Conservation (phyloP, 495 filamentous ascomycete species). For the Cercophora sp. region DNA sequence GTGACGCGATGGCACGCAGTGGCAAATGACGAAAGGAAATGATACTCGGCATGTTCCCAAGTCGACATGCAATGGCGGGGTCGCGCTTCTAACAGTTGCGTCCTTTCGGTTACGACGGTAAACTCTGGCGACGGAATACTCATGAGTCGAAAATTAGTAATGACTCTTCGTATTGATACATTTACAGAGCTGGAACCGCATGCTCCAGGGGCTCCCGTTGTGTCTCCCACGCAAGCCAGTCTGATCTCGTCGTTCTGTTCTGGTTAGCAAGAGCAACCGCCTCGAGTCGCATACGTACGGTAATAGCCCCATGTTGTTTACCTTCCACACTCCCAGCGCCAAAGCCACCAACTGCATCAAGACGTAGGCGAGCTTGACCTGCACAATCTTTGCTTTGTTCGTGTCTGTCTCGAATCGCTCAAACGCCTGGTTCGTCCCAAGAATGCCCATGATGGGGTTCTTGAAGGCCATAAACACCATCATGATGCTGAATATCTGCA, state of each 20-base stretch:
- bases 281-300: constrained; percentile 38
- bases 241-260: constrained; percentile 79
- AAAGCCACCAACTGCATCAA: constrained; percentile 79
- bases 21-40: too few species aligned
- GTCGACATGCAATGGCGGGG: too few species aligned
- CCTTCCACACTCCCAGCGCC: constrained; percentile 89
- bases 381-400: constrained; percentile 65
- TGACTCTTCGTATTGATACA: background rate
- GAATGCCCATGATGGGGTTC: constrained; percentile 80
- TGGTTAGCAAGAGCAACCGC: constrained; percentile 4
- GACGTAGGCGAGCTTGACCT: constrained; percentile 83
- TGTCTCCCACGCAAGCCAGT: constrained; percentile 94
- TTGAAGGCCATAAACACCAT: constrained; percentile 99
- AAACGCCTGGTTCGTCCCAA: constrained; percentile 76
- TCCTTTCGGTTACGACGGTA: too few species aligned
- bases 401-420: constrained; percentile 80
- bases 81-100: too few species aligned
- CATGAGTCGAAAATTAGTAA: background rate
- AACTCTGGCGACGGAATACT: too few species aligned
- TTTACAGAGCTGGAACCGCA: constrained; percentile 55
- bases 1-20: too few species aligned
- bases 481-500: constrained; percentile 99
- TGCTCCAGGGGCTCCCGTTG: constrained; percentile 72
- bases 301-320: constrained; percentile 92
- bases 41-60: too few species aligned